These are phyloP conservation scores for Penicillium subrubescens DNA, from an alignment of 495 filamentous ascomycete genomes.

Conservation along the genomic window DNA sequence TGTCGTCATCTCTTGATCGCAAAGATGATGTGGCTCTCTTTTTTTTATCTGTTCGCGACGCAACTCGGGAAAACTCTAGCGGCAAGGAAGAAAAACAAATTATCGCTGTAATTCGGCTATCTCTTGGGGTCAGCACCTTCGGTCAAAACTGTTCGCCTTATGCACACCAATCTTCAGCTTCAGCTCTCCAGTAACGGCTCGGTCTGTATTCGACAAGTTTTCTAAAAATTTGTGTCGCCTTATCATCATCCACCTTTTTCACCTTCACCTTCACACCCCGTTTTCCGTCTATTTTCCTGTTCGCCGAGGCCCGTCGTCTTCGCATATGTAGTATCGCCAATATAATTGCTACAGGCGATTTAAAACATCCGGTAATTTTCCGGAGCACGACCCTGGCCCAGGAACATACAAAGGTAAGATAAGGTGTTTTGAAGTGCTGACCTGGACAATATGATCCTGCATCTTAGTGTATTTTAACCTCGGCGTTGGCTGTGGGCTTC, in stretches of 20 bases:
- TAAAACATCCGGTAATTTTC: conserved; percentile 15
- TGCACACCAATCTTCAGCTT: conserved; percentile 39
- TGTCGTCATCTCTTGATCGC: conserved; percentile 44
- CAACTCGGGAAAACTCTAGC: conserved; percentile 45
- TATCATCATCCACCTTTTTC: conserved; percentile 33
- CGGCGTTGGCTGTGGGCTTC: not conserved
- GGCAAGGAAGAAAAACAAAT: conserved; percentile 47
- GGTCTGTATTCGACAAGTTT: conserved; percentile 45
- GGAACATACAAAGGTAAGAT: conserved; percentile 15
- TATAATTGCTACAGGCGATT: conserved; percentile 14
- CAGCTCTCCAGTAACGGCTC: conserved; percentile 52
- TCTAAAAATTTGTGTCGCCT: conserved; percentile 27
- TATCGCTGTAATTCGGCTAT: conserved; percentile 57
- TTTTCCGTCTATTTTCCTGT: not conserved
- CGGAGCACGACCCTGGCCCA: not conserved
- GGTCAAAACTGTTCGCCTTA: conserved; percentile 46
- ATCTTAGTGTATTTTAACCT: not conserved
- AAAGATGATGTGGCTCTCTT: conserved; percentile 41
- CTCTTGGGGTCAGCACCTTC: conserved; percentile 51
- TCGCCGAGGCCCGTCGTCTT: conserved; percentile 40
- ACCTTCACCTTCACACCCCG: not conserved
- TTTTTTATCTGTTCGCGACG: conserved; percentile 47
- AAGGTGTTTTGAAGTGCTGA: conserved; percentile 12
- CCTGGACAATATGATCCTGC: not conserved
- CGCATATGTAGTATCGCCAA: conserved; percentile 44